A percentile compares a stretch with the other conserved stretches of the same genome.
These are phyloP conservation scores for Pinus tabuliformis DNA, from an alignment of 75 land plant species.

Conservation along the genomic window DNA sequence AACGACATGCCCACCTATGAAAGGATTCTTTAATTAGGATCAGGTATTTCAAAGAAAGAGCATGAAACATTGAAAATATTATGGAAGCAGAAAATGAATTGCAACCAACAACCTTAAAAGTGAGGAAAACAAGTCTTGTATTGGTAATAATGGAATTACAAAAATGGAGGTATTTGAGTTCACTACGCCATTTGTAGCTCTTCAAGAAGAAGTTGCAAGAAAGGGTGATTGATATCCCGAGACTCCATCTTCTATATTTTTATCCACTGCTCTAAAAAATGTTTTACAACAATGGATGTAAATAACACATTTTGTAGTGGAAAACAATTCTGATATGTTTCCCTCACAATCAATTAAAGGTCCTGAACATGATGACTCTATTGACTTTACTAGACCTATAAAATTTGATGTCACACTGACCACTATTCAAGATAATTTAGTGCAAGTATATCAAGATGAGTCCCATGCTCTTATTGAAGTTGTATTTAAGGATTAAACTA, in stretches of 20 bases:
- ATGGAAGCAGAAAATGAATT: neutral
- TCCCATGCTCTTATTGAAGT: neutral
- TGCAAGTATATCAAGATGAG: neutral
- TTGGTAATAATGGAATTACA: neutral
- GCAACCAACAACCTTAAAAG: neutral
- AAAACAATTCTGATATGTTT: neutral
- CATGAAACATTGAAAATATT: neutral
- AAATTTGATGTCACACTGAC: neutral
- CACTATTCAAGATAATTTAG: neutral
- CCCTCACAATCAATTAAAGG: neutral
- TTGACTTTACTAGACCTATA: neutral
- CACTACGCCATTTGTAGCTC: neutral
- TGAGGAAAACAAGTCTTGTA: neutral
- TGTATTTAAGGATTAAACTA: neutral
- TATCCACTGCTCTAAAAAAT: neutral
- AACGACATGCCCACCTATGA: neutral
- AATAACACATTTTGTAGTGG: neutral
- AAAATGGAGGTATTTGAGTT: slow-evolving; percentile 4
- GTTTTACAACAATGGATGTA: neutral
- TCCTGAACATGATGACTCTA: neutral
- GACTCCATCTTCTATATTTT: slow-evolving; percentile 1
- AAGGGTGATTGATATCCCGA: neutral
- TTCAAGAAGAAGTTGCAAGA: neutral
- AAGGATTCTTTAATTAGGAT: slow-evolving; percentile 2
- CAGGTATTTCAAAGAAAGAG: slow-evolving; percentile 7